Base-by-base conservation (phyloP, 306 rosid genomes). In the Oxytropis ochrocephala region DNA sequence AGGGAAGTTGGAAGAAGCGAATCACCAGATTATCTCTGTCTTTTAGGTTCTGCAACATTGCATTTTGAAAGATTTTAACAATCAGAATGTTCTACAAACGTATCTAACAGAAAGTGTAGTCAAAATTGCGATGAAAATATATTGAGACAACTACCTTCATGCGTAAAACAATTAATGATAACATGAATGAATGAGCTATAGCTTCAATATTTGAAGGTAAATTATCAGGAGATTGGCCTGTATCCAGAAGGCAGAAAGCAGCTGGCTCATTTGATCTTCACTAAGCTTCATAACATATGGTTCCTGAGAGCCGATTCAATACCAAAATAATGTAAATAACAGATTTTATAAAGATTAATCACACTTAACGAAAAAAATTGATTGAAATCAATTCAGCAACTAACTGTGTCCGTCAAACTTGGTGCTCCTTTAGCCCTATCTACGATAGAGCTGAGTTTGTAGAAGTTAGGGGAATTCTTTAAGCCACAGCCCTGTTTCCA, bases 161-260 rank as follows among this genome's bases (percentile, higher is more conserved):
- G 77, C 86, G 92, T 29, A 91, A 87, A 11, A 91, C 85, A 61
- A 83, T 74, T 35, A 95, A 85, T 29, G 91, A 77, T 59, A 91
- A 79, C 65, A 67, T 77, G 75, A 85, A 95, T 66, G 97, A 88
- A 74, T 87, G 91, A 69, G 89, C 85, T 59, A 95, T 74, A 50
- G 99, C 95, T 78, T 95, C 95, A 72, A 89, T 18, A 80, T 91
- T 95, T 70, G 99, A 81, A 70, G 97, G 99, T 48, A 89, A 76
- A 81, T 89, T 95, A 81, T 95, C 95, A 0, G 91, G 68, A 89
- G 86, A 68, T 69, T 87, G 54, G 96, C 87, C 80, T 95, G 92
- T 46, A 91, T 85, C 97, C 99, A 95, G 78, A 95, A 87, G 30
- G 97, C 85, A 75, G 99, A 95, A 16, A 91, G 86, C 81, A 95